These are phyloP conservation scores for Fusarium musae DNA, from an alignment of 2,329 filamentous ascomycete species.

Conservation along the genomic window DNA sequence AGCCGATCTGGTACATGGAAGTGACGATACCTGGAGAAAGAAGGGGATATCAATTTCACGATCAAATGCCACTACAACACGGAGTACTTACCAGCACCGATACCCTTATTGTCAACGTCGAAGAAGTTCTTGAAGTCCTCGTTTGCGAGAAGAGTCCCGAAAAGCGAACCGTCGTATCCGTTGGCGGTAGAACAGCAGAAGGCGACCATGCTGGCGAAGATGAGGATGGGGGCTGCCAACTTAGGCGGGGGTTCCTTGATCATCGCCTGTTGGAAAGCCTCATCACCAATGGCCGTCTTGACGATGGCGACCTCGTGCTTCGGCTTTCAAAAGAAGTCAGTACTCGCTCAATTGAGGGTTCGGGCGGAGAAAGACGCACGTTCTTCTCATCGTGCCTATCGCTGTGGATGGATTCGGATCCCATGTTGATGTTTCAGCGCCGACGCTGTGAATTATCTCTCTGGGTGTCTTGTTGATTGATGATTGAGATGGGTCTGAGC, in stretches of 20 bases:
- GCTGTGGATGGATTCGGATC: constrained; percentile 31
- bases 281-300: constrained; percentile 43
- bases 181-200: constrained; percentile 47
- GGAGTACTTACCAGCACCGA: constrained; percentile 29
- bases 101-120: constrained; percentile 42
- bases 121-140: constrained; percentile 61
- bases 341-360: not conserved
- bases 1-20: constrained; percentile 62
- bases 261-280: constrained; percentile 45
- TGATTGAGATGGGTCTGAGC: constrained; percentile 13
- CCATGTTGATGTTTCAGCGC: constrained; percentile 32
- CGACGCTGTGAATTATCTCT: constrained; percentile 1
- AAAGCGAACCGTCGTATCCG: constrained; percentile 61
- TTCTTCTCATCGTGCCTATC: constrained; percentile 32
- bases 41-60: not conserved
- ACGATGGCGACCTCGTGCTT: constrained; percentile 26
- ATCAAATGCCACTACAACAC: too few species aligned
- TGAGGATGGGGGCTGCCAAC: constrained; percentile 28
- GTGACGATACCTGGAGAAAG: constrained; percentile 36
- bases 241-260: constrained; percentile 45
- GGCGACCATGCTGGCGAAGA: constrained; percentile 40
- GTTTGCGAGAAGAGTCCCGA: constrained; percentile 59
- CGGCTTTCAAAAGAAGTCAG: not conserved
- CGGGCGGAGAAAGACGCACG: not conserved
- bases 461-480: not conserved